These are phyloP conservation scores for Pochonia chlamydosporia DNA, from an alignment of 2,329 filamentous ascomycete species.

Conservation along the genomic window DNA sequence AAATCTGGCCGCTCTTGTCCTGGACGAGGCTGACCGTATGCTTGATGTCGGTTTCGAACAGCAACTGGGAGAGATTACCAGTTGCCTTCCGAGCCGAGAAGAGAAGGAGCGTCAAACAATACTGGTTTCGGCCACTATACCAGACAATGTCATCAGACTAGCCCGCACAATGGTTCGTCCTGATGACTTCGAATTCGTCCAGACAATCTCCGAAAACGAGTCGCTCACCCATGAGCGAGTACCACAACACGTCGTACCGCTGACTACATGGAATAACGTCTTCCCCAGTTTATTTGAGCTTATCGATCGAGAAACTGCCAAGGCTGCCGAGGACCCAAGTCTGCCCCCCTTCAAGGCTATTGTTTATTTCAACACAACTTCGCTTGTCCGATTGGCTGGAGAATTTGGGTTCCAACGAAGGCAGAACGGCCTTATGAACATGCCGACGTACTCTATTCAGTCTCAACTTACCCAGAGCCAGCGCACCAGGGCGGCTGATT, in stretches of 20 bases:
- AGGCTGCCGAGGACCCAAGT: slow-evolving; percentile 31
- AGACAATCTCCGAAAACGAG: slow-evolving; percentile 80
- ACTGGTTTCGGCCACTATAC: slow-evolving; percentile 92
- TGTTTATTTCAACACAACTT: slow-evolving; percentile 79
- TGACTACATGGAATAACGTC: slow-evolving; percentile 67
- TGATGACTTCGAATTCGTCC: slow-evolving; percentile 77
- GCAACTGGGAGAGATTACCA: slow-evolving; percentile 57
- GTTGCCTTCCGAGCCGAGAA: slow-evolving; percentile 54
- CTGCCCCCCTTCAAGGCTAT: slow-evolving; percentile 85
- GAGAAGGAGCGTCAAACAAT: slow-evolving; percentile 77
- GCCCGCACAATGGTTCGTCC: slow-evolving; percentile 74
- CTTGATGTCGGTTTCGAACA: slow-evolving; percentile 83
- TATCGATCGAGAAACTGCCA: slow-evolving; percentile 51
- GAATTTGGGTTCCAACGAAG: slow-evolving; percentile 40
- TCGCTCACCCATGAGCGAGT: slow-evolving; percentile 78
- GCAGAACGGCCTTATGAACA: slow-evolving; percentile 31
- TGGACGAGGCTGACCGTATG: slow-evolving; percentile 98
- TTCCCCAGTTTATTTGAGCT: slow-evolving; percentile 76
- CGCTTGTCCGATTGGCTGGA: slow-evolving; percentile 60
- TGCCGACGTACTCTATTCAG: slow-evolving; percentile 59
- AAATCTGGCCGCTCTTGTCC: slow-evolving; percentile 85
- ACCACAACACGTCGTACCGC: slow-evolving; percentile 68
- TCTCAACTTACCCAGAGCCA: slow-evolving; percentile 65
- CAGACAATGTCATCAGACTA: slow-evolving; percentile 72
- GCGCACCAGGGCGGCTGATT: slow-evolving; percentile 65